A percentile compares a stretch with the other conserved stretches of the same genome.
phyloP scores from a whole-genome alignment of 208 protist genomes.

The Crithidia bombi region DNA sequence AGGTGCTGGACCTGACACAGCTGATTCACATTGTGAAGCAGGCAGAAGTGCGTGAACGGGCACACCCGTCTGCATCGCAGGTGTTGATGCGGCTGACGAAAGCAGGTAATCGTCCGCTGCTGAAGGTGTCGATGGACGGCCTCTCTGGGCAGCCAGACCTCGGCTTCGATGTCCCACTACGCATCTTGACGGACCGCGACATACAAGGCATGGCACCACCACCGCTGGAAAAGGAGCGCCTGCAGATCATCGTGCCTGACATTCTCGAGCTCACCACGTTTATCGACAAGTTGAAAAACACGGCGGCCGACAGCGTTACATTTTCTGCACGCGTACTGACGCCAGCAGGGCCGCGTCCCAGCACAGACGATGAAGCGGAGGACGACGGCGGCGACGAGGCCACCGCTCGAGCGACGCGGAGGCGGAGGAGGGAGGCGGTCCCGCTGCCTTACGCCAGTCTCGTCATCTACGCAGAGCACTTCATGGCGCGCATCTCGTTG shows the following conservation, averaged over 20 bases:
- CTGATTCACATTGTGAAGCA: constrained; percentile 73
- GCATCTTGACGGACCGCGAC: constrained; percentile 64
- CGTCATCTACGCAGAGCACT: constrained; percentile 57
- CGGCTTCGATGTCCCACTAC: constrained; percentile 80
- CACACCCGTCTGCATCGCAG: constrained; percentile 26
- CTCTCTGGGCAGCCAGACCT: constrained; percentile 50
- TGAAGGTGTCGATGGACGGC: constrained; percentile 46
- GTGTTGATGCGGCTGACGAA: constrained; percentile 66
- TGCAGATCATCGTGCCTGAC: constrained; percentile 65
- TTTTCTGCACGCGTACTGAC: constrained; percentile 43
- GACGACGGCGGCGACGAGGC: constrained; percentile 21
- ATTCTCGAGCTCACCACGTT: constrained; percentile 76
- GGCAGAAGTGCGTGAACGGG: constrained; percentile 48
- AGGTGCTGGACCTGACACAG: constrained; percentile 68
- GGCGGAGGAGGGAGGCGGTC: constrained; percentile 9
- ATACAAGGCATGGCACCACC: constrained; percentile 58
- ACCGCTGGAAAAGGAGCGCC: constrained; percentile 44
- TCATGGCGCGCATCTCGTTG: constrained; percentile 63
- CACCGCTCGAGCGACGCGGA: not conserved
- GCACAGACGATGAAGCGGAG: constrained; percentile 15
- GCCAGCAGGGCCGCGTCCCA: not conserved
- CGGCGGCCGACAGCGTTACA: constrained; percentile 64
- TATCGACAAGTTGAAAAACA: constrained; percentile 71
- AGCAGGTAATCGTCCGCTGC: constrained; percentile 32
- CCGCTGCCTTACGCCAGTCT: constrained; percentile 31